These are phyloP conservation scores for Neospora caninum DNA, from an alignment of 169 alveolate genomes.

Conservation along the genomic window DNA sequence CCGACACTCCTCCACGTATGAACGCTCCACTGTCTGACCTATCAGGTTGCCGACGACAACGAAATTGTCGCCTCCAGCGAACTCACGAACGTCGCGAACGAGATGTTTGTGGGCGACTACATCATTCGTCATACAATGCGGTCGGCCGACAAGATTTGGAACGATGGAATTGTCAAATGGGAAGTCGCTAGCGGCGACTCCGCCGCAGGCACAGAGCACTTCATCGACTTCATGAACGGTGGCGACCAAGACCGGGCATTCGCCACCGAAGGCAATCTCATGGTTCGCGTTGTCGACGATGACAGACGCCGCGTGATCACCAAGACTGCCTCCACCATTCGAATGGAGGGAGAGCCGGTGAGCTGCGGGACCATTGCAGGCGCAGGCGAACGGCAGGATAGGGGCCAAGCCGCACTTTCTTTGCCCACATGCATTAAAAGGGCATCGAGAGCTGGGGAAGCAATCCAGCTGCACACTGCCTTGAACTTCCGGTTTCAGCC, in stretches of 20 bases:
- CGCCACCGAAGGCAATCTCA: neutral
- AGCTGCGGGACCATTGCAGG: neutral
- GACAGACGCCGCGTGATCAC: neutral
- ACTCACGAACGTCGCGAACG: neutral
- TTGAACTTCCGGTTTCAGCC: no score
- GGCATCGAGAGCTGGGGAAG: no score
- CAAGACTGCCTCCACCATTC: neutral
- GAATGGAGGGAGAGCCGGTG: neutral
- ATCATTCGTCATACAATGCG: neutral
- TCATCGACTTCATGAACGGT: neutral
- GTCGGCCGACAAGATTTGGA: neutral
- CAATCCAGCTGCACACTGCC: no score
- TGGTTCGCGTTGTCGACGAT: constrained; percentile 8
- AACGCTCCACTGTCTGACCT: no score
- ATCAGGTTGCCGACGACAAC: neutral
- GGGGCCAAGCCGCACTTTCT: no score
- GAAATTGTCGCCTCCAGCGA: neutral
- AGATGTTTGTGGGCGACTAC: neutral
- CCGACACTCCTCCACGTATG: no score
- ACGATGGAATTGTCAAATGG: neutral
- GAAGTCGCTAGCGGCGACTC: neutral
- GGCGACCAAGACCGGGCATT: neutral
- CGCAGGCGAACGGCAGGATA: no score
- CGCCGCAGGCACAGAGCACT: neutral
- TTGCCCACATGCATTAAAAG: no score